Base-by-base conservation (phyloP, 2,329 filamentous ascomycete genomes). In the Xylogone sp. region DNA sequence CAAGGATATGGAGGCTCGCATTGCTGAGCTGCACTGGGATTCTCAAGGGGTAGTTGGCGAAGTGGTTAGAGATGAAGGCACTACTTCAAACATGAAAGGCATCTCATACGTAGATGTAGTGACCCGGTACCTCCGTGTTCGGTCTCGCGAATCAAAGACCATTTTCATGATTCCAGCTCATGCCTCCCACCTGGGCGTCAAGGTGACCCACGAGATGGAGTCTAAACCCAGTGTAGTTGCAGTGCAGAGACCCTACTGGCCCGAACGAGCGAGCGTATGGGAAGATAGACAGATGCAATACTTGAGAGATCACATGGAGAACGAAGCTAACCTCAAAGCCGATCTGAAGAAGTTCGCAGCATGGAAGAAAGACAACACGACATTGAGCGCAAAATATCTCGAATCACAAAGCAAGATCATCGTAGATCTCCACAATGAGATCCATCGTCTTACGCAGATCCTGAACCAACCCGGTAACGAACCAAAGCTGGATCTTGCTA, bases 151-250 rank as follows among this genome's bases (percentile, higher is more conserved):
- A 12, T 53, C 59, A 42, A 76, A 78, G 45, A 66, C 65, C 3
- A 66, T 83, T 52, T 82, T 82, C 59, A 65, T 83, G 7, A 66
- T 81, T 22, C 79, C 79, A 1, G 78, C 74, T 2, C 72, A 73
- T 52, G 67, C 71, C 12, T 64, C 71, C 20, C 77, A 81, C 50
- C 75, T 78, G 0, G 70, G 65, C 19, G 69, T 72, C 6, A 62
- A 65, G 52, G 64, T 71, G 24, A 81, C 77, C 1, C 65, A 68
- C n/a, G 62, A 69, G 49, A 66, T 76, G 21, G 77, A 81, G 62
- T 58, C 58, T 19, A 66, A 66, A 18, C 78, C 78, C 9, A 76
- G 68, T 0, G 63, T 66, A 21, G 63, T 66, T 1, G 55, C 54
- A 1, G 63, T 65, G 9, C 59, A 62, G 2, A 65, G 64, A 49